Base-by-base conservation (phyloP, 1,139 yeast genomes). In the Saccharomycopsis hybrid region DNA sequence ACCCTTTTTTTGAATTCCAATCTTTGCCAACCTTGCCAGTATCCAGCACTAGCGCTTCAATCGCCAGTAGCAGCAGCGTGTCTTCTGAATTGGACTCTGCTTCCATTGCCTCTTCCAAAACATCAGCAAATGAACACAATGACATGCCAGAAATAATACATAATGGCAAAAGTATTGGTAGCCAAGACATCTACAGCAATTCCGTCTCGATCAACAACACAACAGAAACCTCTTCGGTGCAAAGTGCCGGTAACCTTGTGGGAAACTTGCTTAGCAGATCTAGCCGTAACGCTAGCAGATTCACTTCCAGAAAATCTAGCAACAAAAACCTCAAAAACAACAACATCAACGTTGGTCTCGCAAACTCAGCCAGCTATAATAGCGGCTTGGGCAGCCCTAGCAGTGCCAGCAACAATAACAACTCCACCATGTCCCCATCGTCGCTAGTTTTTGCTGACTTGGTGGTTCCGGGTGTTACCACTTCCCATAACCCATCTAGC, bases 251-350 rank as follows among this genome's bases (percentile, higher is more conserved):
- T 7, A 11, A 8, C 35, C 24, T 24, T 27, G 27, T 4, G 29
- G 31, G 18, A 3, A 40, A 40, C 30, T 13, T 7, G 7, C 7
- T 5, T 13, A 28, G n/a, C 31, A 11, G 29, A 11, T 8, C 11
- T 11, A 24, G n/a, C 13, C 43, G 43, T 25, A 8, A 27, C 31
- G 25, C n/a, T 29, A 13, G 31, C 5, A 40, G 43, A 27, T 40
- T 40, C 31, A 40, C 45, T 25, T n/a, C 45, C 27, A 33, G 46
- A 27, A 44, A 44, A 35, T n/a, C 46, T 11, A 38, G 46, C 7
- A 35, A 33, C 32, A 44, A 35, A 36, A 44, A 44, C 43, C 29
- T 44, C 29, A 44, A 44, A 25, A 28, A 40, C 18, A n/a, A 9
- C 24, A 11, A 11, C 39, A 36, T 36, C 18, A 18, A 18, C 18